A percentile compares a stretch with the other conserved stretches of the same genome.
phyloP scores from a whole-genome alignment of 2,329 filamentous ascomycete species.

The Calycina herbarum region DNA sequence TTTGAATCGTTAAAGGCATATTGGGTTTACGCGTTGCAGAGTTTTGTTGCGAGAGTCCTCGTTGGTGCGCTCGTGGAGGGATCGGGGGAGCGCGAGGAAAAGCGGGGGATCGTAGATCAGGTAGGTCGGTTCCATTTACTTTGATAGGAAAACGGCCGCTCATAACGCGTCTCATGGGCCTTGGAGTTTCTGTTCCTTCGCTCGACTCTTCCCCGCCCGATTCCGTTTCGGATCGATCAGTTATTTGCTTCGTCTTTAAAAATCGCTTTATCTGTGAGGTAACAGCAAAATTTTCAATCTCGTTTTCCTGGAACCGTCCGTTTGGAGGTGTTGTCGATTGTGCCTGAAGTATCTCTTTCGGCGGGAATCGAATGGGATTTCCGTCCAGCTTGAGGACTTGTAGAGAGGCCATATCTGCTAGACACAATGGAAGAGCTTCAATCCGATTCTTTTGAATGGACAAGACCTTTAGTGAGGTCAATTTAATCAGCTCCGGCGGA shows the following conservation, averaged over 20 bases:
- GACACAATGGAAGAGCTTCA: constrained; percentile 75
- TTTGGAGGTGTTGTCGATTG: constrained; percentile 56
- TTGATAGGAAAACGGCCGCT: constrained; percentile 69
- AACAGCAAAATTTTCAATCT: constrained; percentile 60
- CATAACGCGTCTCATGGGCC: constrained; percentile 61
- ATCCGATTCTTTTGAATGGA: constrained; percentile 87
- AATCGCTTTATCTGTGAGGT: constrained; percentile 64
- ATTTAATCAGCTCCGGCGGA: constrained; percentile 74
- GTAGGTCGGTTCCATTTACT: constrained; percentile 71
- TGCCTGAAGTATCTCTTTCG: constrained; percentile 65
- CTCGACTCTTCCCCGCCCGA: constrained; percentile 62
- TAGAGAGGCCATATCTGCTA: constrained; percentile 87
- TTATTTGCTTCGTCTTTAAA: constrained; percentile 50
- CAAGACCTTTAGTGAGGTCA: constrained; percentile 85
- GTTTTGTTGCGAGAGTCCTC: constrained; percentile 70
- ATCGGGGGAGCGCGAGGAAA: constrained; percentile 66
- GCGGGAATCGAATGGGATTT: constrained; percentile 81
- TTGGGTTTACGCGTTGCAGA: constrained; percentile 64
- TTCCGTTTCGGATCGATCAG: constrained; percentile 55
- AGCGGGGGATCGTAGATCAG: constrained; percentile 67
- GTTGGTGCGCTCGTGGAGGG: constrained; percentile 77
- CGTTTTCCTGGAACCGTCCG: constrained; percentile 55
- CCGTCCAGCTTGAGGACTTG: constrained; percentile 88
- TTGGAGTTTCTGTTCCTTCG: constrained; percentile 78
- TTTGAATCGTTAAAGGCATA: constrained; percentile 60